These are phyloP conservation scores for Tagetes patula DNA, from an alignment of 129 eudicot genomes.

Conservation along the genomic window DNA sequence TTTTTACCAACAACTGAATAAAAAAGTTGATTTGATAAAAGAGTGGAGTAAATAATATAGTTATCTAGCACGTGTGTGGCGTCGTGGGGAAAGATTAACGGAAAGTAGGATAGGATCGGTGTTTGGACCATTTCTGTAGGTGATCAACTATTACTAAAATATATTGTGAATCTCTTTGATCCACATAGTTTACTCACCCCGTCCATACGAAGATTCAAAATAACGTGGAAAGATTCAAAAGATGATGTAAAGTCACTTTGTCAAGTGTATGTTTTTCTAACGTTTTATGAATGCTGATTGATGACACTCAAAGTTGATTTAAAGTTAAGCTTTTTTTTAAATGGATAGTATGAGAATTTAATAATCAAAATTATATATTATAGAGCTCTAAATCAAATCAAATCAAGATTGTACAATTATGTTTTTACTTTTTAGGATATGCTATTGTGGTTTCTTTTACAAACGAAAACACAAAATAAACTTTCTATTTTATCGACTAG, in stretches of 20 bases:
- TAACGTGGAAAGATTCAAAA: conserved; percentile 7
- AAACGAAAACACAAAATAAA: too few relatives aligned
- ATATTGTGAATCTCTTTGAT: background rate
- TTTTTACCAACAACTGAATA: too few relatives aligned
- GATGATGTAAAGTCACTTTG: conserved; percentile 19
- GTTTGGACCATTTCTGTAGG: too few relatives aligned
- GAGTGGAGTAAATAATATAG: too few relatives aligned
- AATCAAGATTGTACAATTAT: background rate
- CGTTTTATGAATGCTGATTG: background rate
- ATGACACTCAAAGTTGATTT: conserved; percentile 20
- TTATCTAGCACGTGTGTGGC: too few relatives aligned
- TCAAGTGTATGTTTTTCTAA: background rate
- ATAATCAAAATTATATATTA: background rate
- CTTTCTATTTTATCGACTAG: too few relatives aligned
- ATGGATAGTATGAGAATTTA: background rate
- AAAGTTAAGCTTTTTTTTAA: conserved; percentile 17
- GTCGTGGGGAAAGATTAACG: too few relatives aligned
- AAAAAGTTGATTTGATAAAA: too few relatives aligned
- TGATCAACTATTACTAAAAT: background rate
- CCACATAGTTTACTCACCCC: background rate
- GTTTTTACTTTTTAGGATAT: background rate
- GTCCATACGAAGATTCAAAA: conserved; percentile 6
- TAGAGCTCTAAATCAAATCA: background rate
- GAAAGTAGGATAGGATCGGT: too few relatives aligned
- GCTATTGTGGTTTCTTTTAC: background rate